A percentile compares a stretch with the other conserved stretches of the same genome.
These are phyloP conservation scores for Rhizoctonia solani DNA, from an alignment of 1,284 basidiomycete genomes.

Conservation along the genomic window DNA sequence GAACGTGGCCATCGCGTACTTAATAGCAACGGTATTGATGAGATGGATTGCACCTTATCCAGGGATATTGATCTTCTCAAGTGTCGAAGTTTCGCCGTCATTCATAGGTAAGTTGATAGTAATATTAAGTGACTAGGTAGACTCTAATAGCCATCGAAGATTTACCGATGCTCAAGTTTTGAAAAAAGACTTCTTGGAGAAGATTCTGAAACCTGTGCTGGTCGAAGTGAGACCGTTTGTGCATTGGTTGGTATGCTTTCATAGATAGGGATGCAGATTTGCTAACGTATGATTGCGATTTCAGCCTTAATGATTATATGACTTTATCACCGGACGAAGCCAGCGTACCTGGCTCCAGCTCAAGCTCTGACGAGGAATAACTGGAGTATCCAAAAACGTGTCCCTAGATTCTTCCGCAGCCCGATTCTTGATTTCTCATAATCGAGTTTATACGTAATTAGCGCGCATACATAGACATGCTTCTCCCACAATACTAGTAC, in stretches of 20 bases:
- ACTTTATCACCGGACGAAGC: slow-evolving; percentile 53
- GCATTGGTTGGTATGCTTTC: slow-evolving; percentile 63
- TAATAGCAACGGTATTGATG: neutral
- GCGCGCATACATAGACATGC: neutral
- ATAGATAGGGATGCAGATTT: neutral
- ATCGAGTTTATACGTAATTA: neutral
- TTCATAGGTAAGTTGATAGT: slow-evolving; percentile 56
- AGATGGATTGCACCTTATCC: slow-evolving; percentile 16
- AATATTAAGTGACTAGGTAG: neutral
- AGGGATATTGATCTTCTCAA: slow-evolving; percentile 88
- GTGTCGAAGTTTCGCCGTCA: slow-evolving; percentile 76
- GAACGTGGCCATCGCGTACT: neutral
- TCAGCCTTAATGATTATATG: slow-evolving; percentile 70
- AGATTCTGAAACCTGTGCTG: slow-evolving; percentile 58
- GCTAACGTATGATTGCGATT: too few relatives aligned
- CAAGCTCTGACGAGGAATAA: slow-evolving; percentile 13
- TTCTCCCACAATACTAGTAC: neutral
- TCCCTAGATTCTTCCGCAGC: neutral
- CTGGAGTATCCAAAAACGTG: neutral
- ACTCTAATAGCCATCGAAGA: slow-evolving; percentile 47
- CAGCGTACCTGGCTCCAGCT: slow-evolving; percentile 40
- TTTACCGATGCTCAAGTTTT: slow-evolving; percentile 79
- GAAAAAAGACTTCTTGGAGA: slow-evolving; percentile 64
- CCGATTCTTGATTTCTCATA: neutral
- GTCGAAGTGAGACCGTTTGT: slow-evolving; percentile 73